A percentile compares a stretch with the other conserved stretches of the same genome.
Evolutionary conservation across 441 rosid genomes (phyloP).

Genomic region (Jatropha podagrica): DNA sequence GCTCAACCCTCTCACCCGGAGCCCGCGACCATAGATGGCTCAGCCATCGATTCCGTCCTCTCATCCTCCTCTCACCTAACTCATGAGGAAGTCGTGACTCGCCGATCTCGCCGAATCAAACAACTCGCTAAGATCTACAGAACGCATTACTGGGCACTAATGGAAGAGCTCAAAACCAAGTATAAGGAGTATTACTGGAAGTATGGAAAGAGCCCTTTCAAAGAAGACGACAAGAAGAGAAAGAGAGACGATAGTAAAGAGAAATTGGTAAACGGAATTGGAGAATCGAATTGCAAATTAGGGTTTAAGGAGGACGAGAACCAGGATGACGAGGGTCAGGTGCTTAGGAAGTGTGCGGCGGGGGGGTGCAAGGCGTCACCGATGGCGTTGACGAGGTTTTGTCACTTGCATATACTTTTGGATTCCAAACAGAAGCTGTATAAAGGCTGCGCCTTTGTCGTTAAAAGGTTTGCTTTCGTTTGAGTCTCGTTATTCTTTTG

Average conservation of each 20-base stretch:
- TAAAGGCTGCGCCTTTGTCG: conserved; percentile 35
- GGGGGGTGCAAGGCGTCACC: conserved; percentile 36
- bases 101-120: conserved; percentile 29
- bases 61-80: conserved; percentile 27
- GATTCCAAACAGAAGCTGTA: conserved; percentile 50
- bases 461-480: conserved; percentile 38
- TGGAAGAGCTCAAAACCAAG: conserved; percentile 41
- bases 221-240: conserved; percentile 25
- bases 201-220: conserved; percentile 46
- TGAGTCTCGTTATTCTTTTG: neutral
- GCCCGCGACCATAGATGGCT: conserved; percentile 10
- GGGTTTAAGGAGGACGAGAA: conserved; percentile 15
- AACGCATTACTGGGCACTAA: conserved; percentile 35
- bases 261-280: neutral
- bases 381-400: conserved; percentile 44
- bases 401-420: conserved; percentile 39
- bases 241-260: neutral
- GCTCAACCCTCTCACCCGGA: neutral
- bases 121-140: conserved; percentile 30
- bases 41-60: conserved; percentile 19
- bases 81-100: conserved; percentile 31
- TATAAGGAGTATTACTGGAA: conserved; percentile 39
- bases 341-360: conserved; percentile 30
- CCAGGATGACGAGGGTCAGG: conserved; percentile 15
- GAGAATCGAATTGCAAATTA: conserved; percentile 6